These are phyloP conservation scores for Nigrospora osmanthi DNA, from an alignment of 2,329 filamentous ascomycete genomes.

Conservation along the genomic window DNA sequence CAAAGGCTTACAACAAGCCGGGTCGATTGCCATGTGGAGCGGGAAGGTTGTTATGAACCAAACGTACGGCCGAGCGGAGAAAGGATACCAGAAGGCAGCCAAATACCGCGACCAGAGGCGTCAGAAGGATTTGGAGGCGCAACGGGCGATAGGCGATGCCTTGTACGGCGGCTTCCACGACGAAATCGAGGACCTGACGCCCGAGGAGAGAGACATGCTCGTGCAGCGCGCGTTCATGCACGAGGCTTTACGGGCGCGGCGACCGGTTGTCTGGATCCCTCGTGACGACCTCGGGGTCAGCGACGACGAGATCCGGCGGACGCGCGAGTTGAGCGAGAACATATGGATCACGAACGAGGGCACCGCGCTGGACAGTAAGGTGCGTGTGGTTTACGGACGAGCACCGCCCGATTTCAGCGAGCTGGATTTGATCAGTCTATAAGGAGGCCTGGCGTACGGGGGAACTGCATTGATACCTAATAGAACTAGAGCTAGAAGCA, in stretches of 20 bases:
- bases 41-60: conserved; percentile 40
- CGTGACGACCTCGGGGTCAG: conserved; percentile 83
- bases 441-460: conserved; percentile 8
- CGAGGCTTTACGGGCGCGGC: conserved; percentile 71
- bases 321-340: conserved; percentile 64
- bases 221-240: conserved; percentile 88
- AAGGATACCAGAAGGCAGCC: conserved; percentile 31
- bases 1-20: conserved; percentile 38
- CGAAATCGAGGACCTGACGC: conserved; percentile 88
- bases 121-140: conserved; percentile 60
- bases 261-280: conserved; percentile 91
- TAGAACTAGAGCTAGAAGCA: no score
- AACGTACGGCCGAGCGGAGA: conserved; percentile 32
- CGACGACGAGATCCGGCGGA: conserved; percentile 81
- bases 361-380: conserved; percentile 77
- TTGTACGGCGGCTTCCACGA: conserved; percentile 84
- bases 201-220: conserved; percentile 78
- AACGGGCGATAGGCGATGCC: conserved; percentile 67
- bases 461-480: no score
- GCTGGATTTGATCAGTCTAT: conserved; percentile 77
- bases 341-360: conserved; percentile 96
- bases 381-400: conserved; percentile 73
- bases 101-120: conserved; percentile 41
- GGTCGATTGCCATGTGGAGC: conserved; percentile 38
- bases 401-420: conserved; percentile 88